A percentile compares a stretch with the other conserved stretches of the same genome.
These are phyloP conservation scores for Symbiodinium natans DNA, from an alignment of 73 alveolate species.

Conservation along the genomic window DNA sequence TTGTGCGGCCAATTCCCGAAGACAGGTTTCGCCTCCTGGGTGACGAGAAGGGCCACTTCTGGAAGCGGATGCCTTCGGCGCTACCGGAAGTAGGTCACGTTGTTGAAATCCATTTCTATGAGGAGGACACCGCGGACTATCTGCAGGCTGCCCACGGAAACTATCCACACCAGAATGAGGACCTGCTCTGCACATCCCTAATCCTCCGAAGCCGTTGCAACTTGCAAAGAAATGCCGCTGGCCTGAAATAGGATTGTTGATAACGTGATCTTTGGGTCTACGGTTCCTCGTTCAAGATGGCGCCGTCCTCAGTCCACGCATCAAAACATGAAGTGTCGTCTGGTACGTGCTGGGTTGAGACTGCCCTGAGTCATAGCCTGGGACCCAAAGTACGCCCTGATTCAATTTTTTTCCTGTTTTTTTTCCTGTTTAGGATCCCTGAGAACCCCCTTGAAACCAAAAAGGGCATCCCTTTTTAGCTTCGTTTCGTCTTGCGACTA, in stretches of 20 bases:
- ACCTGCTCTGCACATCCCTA: constrained; percentile 41
- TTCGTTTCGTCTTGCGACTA: too few species aligned
- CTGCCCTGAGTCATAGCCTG: too few species aligned
- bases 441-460: too few species aligned
- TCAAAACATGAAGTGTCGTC: too few species aligned
- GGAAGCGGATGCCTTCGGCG: constrained; percentile 25
- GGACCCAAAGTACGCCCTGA: too few species aligned
- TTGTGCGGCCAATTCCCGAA: constrained; percentile 66
- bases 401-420: too few species aligned
- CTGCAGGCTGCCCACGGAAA: not conserved
- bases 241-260: not conserved
- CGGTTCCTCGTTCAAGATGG: too few species aligned
- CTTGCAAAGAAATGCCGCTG: constrained; percentile 5
- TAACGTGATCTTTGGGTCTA: too few species aligned
- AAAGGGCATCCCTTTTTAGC: too few species aligned
- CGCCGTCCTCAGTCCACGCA: too few species aligned
- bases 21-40: constrained; percentile 52
- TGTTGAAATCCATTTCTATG: constrained; percentile 22
- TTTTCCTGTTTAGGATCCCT: too few species aligned
- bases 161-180: constrained; percentile 63
- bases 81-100: constrained; percentile 39
- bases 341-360: too few species aligned
- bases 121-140: constrained; percentile 37
- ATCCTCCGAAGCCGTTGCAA: not conserved
- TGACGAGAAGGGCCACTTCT: constrained; percentile 77